Evolutionary conservation across 1,139 yeast genomes (phyloP), one percentile per base, ranked within the genome.

Genomic region (Debaryomycetaceae sp.): DNA sequence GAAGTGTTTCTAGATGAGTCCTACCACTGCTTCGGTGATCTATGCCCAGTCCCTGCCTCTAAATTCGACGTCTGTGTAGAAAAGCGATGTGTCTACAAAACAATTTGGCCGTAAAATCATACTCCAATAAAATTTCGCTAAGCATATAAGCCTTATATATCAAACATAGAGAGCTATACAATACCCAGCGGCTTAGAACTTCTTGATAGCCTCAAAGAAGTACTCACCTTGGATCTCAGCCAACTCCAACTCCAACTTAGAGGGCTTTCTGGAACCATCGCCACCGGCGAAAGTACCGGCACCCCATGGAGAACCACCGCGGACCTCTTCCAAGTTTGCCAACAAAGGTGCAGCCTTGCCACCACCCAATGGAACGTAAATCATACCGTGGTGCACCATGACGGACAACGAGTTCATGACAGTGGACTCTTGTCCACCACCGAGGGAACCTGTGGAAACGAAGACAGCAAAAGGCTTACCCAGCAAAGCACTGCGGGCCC

Each of bases 231-330:
- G 95, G 55, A 68, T 69, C 43, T 57, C 54, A 42, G 84, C 91
- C 54, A 87, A 58, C 54, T 78, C 77, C 60, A 79, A 69, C 71
- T 87, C 96, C 50, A 84, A 70, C 44, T 72, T 78, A 48, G 80
- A 57, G 46, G 93, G 87, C 61, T 73, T 75, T 76, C 95, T 82
- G 17, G 89, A 81, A 55, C 96, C 96, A 57, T 85, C 93, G 47
- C 77, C 75, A 55, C 83, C 91, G 35, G 96, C 91, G 56, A 76
- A 76, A 47, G 89, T 72, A 59, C 95, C 95, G 42, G 96, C 89
- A 69, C 96, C 96, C 90, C 93, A 87, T 47, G 96, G 80, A 45
- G 93, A 83, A 53, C 86, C 86, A 62, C 95, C 96, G 63, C 85
- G 95, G 47, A 81, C 78, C 71, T 86, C 90, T 17, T 73, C 75